These are phyloP conservation scores for Symmetrospora coprosmae DNA, from an alignment of 768 basidiomycete genomes.

Conservation along the genomic window DNA sequence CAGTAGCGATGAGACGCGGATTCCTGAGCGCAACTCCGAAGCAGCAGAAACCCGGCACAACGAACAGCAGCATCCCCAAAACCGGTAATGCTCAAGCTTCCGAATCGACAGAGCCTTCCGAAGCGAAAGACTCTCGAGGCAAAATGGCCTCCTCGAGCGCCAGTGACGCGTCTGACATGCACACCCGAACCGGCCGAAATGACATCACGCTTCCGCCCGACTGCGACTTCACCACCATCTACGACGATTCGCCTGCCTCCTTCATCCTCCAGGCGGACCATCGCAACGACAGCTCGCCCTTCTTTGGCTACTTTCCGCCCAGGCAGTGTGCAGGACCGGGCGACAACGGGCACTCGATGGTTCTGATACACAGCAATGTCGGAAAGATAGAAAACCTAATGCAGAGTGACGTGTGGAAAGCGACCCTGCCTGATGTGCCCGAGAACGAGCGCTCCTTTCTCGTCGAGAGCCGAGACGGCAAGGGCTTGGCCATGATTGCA, in stretches of 20 bases:
- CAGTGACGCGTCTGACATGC: background rate
- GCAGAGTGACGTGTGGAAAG: background rate
- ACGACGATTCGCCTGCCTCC: background rate
- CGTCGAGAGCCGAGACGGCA: background rate
- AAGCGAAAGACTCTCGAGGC: too few species aligned
- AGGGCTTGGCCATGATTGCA: slow-evolving; percentile 13
- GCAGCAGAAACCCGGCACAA: too few species aligned
- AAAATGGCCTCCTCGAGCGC: too few species aligned
- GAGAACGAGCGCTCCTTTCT: background rate
- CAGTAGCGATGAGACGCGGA: too few species aligned
- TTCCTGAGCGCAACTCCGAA: too few species aligned
- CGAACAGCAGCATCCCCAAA: too few species aligned
- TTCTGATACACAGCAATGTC: background rate
- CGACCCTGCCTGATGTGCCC: background rate
- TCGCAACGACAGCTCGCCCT: slow-evolving; percentile 1
- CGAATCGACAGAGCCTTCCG: too few species aligned
- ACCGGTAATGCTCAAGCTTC: too few species aligned
- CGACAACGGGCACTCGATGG: background rate
- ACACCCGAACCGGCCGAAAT: background rate
- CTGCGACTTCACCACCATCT: background rate
- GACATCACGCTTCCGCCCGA: background rate
- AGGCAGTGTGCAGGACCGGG: too few species aligned
- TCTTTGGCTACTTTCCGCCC: slow-evolving; percentile 3
- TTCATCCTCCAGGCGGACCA: slow-evolving; percentile 11
- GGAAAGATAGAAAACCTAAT: background rate